Conservation (phyloP, 2,329 filamentous ascomycete species). For the Myriosclerotinia scirpicola region DNA sequence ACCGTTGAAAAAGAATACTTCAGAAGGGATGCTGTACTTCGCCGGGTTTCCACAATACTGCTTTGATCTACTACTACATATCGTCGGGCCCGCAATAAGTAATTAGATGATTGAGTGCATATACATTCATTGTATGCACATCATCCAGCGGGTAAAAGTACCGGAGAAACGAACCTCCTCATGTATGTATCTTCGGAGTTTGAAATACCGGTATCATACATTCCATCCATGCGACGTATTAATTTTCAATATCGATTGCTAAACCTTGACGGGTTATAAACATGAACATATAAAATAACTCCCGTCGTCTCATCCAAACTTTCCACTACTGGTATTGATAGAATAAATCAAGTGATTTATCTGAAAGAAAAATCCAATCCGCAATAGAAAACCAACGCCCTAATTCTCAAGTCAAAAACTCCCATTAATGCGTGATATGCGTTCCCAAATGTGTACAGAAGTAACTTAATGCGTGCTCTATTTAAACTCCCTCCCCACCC, state of each 20-base stretch:
- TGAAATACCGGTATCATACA: background rate
- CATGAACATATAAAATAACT: background rate
- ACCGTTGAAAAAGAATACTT: too few relatives aligned
- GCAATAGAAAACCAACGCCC: background rate
- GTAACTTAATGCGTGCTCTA: background rate
- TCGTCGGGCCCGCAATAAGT: too few relatives aligned
- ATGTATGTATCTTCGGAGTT: background rate
- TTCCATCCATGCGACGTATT: too few relatives aligned
- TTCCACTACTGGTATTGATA: background rate
- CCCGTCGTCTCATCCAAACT: background rate
- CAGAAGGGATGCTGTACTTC: too few relatives aligned
- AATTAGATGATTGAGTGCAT: background rate
- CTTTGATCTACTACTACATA: too few relatives aligned
- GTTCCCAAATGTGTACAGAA: background rate
- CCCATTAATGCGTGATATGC: slow-evolving; percentile 17
- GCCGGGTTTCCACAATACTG: too few relatives aligned
- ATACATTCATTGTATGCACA: background rate
- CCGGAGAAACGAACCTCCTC: background rate
- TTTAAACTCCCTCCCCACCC: background rate
- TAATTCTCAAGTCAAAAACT: background rate
- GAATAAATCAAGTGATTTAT: background rate
- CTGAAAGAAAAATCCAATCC: background rate
- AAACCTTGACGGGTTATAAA: slow-evolving; percentile 1
- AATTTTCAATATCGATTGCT: background rate
- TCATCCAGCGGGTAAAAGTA: background rate